These are phyloP conservation scores for Trebouxia sp. DNA, from an alignment of 139 green algal species.

Conservation along the genomic window DNA sequence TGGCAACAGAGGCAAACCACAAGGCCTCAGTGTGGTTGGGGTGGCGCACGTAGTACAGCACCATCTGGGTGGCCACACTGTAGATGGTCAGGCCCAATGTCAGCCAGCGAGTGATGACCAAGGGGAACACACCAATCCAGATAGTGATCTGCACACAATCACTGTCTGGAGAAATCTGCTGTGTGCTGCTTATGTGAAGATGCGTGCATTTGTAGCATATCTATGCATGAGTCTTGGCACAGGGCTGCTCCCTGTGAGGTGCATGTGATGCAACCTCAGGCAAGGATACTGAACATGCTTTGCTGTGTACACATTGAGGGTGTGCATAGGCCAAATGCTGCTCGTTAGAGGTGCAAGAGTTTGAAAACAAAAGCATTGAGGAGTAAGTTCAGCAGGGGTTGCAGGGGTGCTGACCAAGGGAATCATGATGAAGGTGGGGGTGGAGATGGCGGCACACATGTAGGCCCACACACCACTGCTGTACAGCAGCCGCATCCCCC, in stretches of 20 bases:
- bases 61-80: constrained; percentile 30
- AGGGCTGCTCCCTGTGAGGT: background rate
- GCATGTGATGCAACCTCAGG: background rate
- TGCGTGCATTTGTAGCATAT: too few relatives aligned
- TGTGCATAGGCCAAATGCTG: too few relatives aligned
- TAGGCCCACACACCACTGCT: constrained; percentile 40
- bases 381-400: background rate
- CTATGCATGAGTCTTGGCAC: too few relatives aligned
- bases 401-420: constrained; percentile 32
- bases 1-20: constrained; percentile 45
- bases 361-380: too few relatives aligned
- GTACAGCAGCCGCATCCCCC: constrained; percentile 40
- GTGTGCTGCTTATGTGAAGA: too few relatives aligned
- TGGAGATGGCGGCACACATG: constrained; percentile 36
- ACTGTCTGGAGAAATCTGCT: too few relatives aligned
- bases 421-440: constrained; percentile 41
- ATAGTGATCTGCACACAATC: constrained; percentile 38
- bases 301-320: too few relatives aligned
- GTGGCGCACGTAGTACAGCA: constrained; percentile 41
- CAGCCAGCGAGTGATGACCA: constrained; percentile 28
- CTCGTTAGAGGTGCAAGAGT: too few relatives aligned
- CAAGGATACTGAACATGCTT: background rate
- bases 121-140: constrained; percentile 45
- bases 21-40: constrained; percentile 38
- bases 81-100: constrained; percentile 41